Base-by-base conservation (phyloP, 306 rosid genomes). In the Purshia tridentata region DNA sequence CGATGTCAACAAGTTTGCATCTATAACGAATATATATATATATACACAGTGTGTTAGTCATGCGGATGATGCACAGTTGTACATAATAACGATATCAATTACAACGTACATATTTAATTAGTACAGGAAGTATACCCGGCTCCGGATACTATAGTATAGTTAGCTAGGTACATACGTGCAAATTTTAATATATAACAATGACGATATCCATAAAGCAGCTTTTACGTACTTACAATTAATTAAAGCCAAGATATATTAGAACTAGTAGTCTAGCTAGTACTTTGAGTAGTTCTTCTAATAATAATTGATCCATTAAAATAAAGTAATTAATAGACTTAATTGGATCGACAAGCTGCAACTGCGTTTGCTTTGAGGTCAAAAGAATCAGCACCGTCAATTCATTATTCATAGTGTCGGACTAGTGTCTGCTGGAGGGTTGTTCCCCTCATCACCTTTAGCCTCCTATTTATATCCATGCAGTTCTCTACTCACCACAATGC, bases 381-480 rank as follows among this genome's bases (percentile, higher is more conserved):
- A 61, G 46, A 15, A 67, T 42, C 57, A 62, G 59, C 16, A 45
- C 41, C 66, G 65, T 69, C 75, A 57, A 20, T 16, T 62, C 7
- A 23, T 13, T 6, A 39, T 70, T 52, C n/a, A 70, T 10, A 61
- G n/a, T 62, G 65, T 72, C 68, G 77, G 77, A 72, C 15, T 6
- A 14, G 1, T 72, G 68, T 40, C n/a, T 13, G 1, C 23, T 46
- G 20, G 20, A 6, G 8, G 42, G 8, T 18, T 63, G 44, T 37
- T n/a, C 48, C 14, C 14, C 67, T 62, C 47, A 16, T 16, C 50
- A 54, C 1, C 44, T 6, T 9, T 6, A 54, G 52, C 52, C 63
- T 41, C 71, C 64, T 82, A 82, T 88, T 73, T 82, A 89, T 78
- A 84, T 60, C 65, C 42, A 18, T 35, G 65, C 53, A 54, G 10